A percentile compares a stretch with the other conserved stretches of the same genome.
Evolutionary conservation across 2,329 filamentous ascomycete genomes (phyloP).

Genomic region (Huntiella decipiens): DNA sequence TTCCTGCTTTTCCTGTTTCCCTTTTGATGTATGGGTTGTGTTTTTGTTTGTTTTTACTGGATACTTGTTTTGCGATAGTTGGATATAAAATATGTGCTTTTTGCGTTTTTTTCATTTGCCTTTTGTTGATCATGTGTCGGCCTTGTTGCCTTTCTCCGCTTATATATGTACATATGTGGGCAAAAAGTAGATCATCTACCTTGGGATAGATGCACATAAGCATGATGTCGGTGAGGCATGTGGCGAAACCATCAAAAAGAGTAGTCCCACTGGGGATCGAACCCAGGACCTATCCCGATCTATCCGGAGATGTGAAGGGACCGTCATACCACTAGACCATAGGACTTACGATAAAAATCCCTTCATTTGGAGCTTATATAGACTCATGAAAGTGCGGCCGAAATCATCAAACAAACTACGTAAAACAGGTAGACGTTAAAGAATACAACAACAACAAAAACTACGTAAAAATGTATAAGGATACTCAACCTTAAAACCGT

Average conservation of each 20-base stretch:
- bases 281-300: slow-evolving; percentile 11
- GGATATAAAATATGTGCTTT: slow-evolving; percentile 1
- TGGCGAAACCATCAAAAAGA: not conserved
- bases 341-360: slow-evolving; percentile 17
- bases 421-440: no score
- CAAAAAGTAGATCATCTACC: not conserved
- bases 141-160: not conserved
- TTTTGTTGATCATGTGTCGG: not conserved
- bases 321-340: slow-evolving; percentile 12
- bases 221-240: not conserved
- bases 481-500: no score
- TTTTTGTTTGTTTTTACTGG: not conserved
- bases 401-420: no score
- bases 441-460: no score
- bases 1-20: not conserved
- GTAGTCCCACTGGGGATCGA: slow-evolving; percentile 12
- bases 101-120: not conserved
- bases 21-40: not conserved
- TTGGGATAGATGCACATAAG: not conserved
- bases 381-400: no score
- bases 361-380: not conserved
- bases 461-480: no score
- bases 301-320: slow-evolving; percentile 7
- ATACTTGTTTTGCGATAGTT: slow-evolving; percentile 1
- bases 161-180: not conserved